Evolutionary conservation across 805 yeast species (phyloP).

Genomic region (Candida silvicultrix): DNA sequence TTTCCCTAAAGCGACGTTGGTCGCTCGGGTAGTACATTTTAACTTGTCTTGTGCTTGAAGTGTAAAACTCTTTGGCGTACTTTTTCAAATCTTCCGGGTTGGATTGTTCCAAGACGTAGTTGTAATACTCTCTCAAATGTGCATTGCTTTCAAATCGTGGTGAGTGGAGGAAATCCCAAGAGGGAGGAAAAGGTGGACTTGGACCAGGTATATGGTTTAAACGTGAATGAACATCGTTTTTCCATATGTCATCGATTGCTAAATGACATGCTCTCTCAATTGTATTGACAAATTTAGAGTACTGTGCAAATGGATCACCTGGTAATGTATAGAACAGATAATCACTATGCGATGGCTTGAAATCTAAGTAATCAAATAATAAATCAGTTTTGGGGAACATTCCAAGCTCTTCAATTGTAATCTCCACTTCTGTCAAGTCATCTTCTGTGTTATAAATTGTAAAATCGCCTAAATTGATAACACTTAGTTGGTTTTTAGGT

Average conservation of each 20-base stretch:
- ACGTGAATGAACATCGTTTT: background rate
- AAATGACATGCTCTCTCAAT: slow-evolving; percentile 1
- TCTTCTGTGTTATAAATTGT: slow-evolving; percentile 14
- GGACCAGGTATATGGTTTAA: no score
- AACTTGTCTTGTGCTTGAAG: slow-evolving; percentile 3
- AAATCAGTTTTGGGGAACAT: slow-evolving; percentile 47
- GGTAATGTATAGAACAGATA: slow-evolving; percentile 7
- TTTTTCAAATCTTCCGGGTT: background rate
- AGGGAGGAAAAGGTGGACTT: no score
- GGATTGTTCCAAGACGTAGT: background rate
- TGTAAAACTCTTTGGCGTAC: slow-evolving; percentile 1
- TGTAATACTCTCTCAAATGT: background rate
- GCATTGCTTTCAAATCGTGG: background rate
- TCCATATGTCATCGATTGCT: slow-evolving; percentile 1
- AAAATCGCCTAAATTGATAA: slow-evolving; percentile 47
- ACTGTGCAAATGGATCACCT: background rate
- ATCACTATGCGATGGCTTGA: slow-evolving; percentile 5
- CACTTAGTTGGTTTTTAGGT: slow-evolving; percentile 44
- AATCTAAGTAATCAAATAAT: slow-evolving; percentile 37
- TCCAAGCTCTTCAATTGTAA: slow-evolving; percentile 53
- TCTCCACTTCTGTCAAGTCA: slow-evolving; percentile 28
- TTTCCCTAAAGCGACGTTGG: slow-evolving; percentile 3
- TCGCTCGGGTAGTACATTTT: slow-evolving; percentile 9
- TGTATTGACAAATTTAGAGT: background rate
- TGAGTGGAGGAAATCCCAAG: no score